These are phyloP conservation scores for Rubia tinctorum DNA, from an alignment of 305 asterid genomes.

Conservation along the genomic window DNA sequence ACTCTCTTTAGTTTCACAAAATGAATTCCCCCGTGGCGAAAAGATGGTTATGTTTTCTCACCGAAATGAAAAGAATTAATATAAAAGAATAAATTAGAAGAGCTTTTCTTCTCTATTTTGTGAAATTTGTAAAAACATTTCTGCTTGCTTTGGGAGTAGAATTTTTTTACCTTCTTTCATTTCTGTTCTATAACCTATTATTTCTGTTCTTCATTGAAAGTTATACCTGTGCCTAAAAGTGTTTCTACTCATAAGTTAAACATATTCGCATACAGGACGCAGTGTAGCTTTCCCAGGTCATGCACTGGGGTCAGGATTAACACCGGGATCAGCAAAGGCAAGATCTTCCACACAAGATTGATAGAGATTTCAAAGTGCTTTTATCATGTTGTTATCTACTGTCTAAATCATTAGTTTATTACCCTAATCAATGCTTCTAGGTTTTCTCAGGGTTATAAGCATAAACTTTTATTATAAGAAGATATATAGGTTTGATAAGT, in stretches of 20 bases:
- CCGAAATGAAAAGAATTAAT: background rate
- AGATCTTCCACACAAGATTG: slow-evolving; percentile 31
- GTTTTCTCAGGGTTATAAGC: slow-evolving; percentile 18
- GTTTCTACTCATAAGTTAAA: background rate
- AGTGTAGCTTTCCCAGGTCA: slow-evolving; percentile 99
- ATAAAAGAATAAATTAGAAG: background rate
- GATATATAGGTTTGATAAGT: slow-evolving; percentile 18
- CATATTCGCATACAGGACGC: slow-evolving; percentile 56
- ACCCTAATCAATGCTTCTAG: slow-evolving; percentile 12
- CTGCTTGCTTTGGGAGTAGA: background rate
- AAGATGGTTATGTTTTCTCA: background rate
- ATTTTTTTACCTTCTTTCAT: background rate
- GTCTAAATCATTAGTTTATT: slow-evolving; percentile 15
- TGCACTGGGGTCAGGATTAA: slow-evolving; percentile 91
- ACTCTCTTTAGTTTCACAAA: background rate
- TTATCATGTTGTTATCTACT: slow-evolving; percentile 24
- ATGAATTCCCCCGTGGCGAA: no score
- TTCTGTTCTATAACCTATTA: background rate
- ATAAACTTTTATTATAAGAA: slow-evolving; percentile 8
- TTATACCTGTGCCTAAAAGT: slow-evolving; percentile 19
- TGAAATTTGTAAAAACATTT: background rate
- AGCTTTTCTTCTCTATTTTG: background rate
- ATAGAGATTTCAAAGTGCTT: slow-evolving; percentile 18
- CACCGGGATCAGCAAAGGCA: slow-evolving; percentile 91
- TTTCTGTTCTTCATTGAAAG: background rate